phyloP scores from a whole-genome alignment of 2,329 filamentous ascomycete genomes.

The Trichoderma lentiforme region DNA sequence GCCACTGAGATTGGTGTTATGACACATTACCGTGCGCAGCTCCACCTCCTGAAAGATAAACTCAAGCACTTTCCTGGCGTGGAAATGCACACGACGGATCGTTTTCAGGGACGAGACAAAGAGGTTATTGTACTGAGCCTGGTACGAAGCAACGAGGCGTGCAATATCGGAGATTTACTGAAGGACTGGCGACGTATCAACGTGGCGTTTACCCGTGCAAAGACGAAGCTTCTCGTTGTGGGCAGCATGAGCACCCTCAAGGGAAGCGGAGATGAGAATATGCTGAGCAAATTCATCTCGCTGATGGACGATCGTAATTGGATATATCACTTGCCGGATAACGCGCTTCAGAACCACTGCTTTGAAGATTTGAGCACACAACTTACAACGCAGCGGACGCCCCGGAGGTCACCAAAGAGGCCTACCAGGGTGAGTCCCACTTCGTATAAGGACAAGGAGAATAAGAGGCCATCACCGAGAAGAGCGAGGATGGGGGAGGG shows the following conservation, averaged over 20 bases:
- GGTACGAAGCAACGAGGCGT: slow-evolving; percentile 79
- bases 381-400: slow-evolving; percentile 31
- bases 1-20: slow-evolving; percentile 84
- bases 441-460: slow-evolving; percentile 45
- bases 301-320: slow-evolving; percentile 77
- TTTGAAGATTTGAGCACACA: slow-evolving; percentile 61
- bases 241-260: slow-evolving; percentile 80
- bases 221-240: slow-evolving; percentile 85
- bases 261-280: slow-evolving; percentile 66
- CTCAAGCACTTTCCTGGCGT: slow-evolving; percentile 62
- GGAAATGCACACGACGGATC: slow-evolving; percentile 95
- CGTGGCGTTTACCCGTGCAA: slow-evolving; percentile 89
- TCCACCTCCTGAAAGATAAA: slow-evolving; percentile 73
- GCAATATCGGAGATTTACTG: slow-evolving; percentile 83
- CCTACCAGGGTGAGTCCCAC: background rate
- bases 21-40: slow-evolving; percentile 92
- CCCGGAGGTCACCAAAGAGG: slow-evolving; percentile 29
- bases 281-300: slow-evolving; percentile 71
- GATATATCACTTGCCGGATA: slow-evolving; percentile 68
- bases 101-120: slow-evolving; percentile 95
- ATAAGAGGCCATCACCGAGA: slow-evolving; percentile 48
- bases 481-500: slow-evolving; percentile 57
- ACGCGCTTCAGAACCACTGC: slow-evolving; percentile 63
- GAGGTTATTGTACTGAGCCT: slow-evolving; percentile 84
- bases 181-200: slow-evolving; percentile 93